Base-by-base conservation (phyloP, 2,329 filamentous ascomycete species). In the Parafenestella ontariensis region DNA sequence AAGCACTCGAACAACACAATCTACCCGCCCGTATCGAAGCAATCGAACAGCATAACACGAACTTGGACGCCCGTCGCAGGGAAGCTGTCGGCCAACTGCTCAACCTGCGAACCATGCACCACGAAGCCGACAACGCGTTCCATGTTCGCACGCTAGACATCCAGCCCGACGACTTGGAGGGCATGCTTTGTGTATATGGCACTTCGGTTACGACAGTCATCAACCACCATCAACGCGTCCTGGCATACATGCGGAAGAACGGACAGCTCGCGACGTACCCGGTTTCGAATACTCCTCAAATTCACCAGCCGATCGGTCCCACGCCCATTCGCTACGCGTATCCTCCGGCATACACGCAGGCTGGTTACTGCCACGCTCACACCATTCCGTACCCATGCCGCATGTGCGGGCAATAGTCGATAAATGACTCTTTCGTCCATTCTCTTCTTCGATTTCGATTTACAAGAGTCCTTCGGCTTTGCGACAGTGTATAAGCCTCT, bases 111-210 rank as follows among this genome's bases (percentile, higher is more conserved):
- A 60, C 61, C 1, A 39, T 64, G 0, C 49, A 65, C 28, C 59
- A 61, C 28, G 64, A 66, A 45, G 59, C 65, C 20, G 52, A 46
- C 36, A 66, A 66, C 24, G 54, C 59, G 1, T 62, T 68, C 34
- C 46, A 51, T 1, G 21, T 63, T 15, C 62, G 62, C 20, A 50
- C 57, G 3, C 40, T 8, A 2, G 62, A 65, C 11, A 46, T 68
- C 8, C 54, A 64, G 26, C 11, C 45, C 11, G 64, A 64, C 9
- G 60, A 68, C 17, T 50, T 67, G 3, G 65, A 68, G 31, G 59
- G 60, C 13, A 56, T 67, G 49, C n/a, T 68, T 11, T 49, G 43
- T 2, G 45, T 55, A 5, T 58, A 54, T 28, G 55, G 47, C 1
- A 62, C 43, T 9, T 53, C 48, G 20, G 21, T 65, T 13, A 56